phyloP scores from a whole-genome alignment of 345 rosid genomes.

The Nasturtium officinale region DNA sequence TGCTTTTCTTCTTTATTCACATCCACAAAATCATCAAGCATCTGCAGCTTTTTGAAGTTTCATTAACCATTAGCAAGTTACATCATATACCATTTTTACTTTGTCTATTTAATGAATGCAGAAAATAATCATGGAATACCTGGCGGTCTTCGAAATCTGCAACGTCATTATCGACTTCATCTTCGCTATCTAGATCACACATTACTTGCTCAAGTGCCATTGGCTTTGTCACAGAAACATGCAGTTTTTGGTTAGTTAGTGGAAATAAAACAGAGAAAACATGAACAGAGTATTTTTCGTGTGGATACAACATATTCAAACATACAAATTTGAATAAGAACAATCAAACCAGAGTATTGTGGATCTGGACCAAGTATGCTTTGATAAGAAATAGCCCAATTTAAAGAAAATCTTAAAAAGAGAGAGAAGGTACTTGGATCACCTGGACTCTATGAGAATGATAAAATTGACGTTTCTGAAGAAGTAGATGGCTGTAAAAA shows the following conservation, averaged over 20 bases:
- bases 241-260: conserved; percentile 31
- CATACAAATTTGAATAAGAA: neutral
- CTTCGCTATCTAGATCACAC: conserved; percentile 92
- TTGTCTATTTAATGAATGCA: neutral
- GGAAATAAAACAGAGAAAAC: conserved; percentile 5
- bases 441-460: conserved; percentile 99
- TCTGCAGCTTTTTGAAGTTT: conserved; percentile 56
- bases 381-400: conserved; percentile 1
- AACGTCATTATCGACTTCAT: conserved; percentile 81
- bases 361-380: conserved; percentile 10
- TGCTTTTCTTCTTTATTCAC: conserved; percentile 79
- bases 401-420: neutral
- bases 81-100: neutral
- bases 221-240: conserved; percentile 52
- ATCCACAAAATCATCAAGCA: conserved; percentile 97
- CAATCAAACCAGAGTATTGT: neutral
- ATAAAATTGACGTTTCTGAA: conserved; percentile 79
- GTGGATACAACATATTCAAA: neutral
- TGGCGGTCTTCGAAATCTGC: conserved; percentile 83
- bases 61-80: conserved; percentile 28
- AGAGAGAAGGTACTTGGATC: conserved; percentile 30
- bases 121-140: conserved; percentile 51
- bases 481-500: conserved; percentile 69
- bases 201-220: conserved; percentile 79
- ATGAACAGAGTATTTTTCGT: neutral